Base-by-base conservation (phyloP, 2,329 filamentous ascomycete genomes). In the Exophiala calicioides region DNA sequence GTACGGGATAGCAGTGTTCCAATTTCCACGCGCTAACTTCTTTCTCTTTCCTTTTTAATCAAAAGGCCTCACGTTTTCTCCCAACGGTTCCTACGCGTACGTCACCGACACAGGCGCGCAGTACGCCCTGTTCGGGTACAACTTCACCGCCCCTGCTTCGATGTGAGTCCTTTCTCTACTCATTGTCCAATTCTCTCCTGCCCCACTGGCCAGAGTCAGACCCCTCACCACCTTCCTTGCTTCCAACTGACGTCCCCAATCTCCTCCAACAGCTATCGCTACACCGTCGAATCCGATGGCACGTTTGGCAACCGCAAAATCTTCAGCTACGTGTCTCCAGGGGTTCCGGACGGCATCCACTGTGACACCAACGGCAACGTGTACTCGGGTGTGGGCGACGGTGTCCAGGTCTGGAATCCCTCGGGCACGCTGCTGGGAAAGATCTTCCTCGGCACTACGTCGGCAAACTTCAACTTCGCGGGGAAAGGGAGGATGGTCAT, bases 351-450 rank as follows among this genome's bases (percentile, higher is more conserved):
- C 42, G 66, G 65, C 6, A 65, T 79, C 50, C 76, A 77, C 52
- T 70, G 71, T 30, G 78, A 81, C 55, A 67, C 66, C 1, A 55
- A 71, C 3, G 78, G 78, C 2, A 80, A 81, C 58, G 72, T 81
- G 1, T 81, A 78, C 62, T 69, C 71, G 19, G 77, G 74, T 0
- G 78, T 75, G 49, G 75, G 74, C 0, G 77, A 80, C 57, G 78
- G 78, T 0, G 64, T 81, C 15, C 70, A 79, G 47, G 69, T 81
- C 6, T 82, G 77, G 75, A 71, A 68, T 45, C 60, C 69, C 0
- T 68, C 68, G 0, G 78, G 77, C 1, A 68, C 59, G 3, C 56
- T 78, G 13, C 71, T 85, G 55, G 68, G 74, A 3, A 85, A 84
- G 65, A 78, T 85, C 34, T 75, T 75, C 44, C 41, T 62, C 16